Conservation (phyloP, 345 rosid species). For the Punica granatum region DNA sequence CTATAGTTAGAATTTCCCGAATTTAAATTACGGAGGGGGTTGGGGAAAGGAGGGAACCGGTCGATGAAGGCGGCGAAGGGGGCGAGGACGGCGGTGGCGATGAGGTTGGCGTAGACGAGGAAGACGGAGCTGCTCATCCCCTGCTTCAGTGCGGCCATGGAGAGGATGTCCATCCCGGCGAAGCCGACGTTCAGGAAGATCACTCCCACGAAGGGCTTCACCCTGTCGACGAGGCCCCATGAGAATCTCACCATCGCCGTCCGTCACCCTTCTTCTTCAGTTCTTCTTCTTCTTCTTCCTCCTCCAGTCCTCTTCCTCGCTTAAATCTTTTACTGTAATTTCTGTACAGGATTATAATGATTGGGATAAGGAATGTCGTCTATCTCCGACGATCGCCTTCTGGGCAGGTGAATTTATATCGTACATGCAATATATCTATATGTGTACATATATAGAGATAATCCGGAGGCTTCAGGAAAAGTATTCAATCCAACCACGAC, state of each 20-base stretch:
- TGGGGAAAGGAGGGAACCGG: not conserved
- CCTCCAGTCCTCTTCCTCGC: not conserved
- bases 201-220: slow-evolving; percentile 10
- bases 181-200: slow-evolving; percentile 7
- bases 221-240: not conserved
- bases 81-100: slow-evolving; percentile 13
- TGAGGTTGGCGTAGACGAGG: slow-evolving; percentile 24
- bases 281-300: not conserved
- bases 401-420: too few relatives aligned
- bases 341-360: too few relatives aligned
- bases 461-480: too few relatives aligned
- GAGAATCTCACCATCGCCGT: not conserved
- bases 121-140: slow-evolving; percentile 35
- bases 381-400: too few relatives aligned
- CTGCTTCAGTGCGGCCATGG: slow-evolving; percentile 15
- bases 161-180: slow-evolving; percentile 13
- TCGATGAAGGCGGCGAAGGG: slow-evolving; percentile 11
- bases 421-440: too few relatives aligned
- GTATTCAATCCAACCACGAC: too few relatives aligned
- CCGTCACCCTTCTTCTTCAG: too few relatives aligned
- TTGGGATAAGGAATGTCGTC: too few relatives aligned
- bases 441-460: too few relatives aligned
- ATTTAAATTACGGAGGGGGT: not conserved
- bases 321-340: too few relatives aligned
- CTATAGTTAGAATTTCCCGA: not conserved